Evolutionary conservation across 176 grass and related monocot genomes (phyloP).

Genomic region (Avena insularis): DNA sequence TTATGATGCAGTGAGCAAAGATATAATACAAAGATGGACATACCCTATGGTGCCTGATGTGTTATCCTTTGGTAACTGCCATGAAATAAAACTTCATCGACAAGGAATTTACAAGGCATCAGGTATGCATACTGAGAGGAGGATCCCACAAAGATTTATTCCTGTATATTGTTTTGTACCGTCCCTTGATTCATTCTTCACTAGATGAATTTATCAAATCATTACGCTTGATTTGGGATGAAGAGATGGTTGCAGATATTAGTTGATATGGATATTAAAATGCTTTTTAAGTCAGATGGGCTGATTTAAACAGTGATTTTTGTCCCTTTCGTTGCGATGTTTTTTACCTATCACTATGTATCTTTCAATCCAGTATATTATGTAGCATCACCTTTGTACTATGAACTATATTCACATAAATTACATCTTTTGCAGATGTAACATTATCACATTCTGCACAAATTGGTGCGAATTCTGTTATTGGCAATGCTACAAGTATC

Average conservation of each 20-base stretch:
- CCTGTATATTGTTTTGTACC: background rate
- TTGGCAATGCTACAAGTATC: slow-evolving; percentile 80
- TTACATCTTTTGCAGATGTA: slow-evolving; percentile 60
- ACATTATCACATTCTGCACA: slow-evolving; percentile 67
- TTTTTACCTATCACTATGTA: slow-evolving; percentile 5
- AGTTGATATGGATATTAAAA: background rate
- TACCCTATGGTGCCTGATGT: slow-evolving; percentile 93
- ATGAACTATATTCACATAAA: slow-evolving; percentile 27
- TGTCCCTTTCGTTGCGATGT: background rate
- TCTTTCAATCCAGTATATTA: slow-evolving; percentile 8
- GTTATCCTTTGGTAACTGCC: slow-evolving; percentile 50
- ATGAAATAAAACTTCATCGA: slow-evolving; percentile 70
- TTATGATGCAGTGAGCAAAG: slow-evolving; percentile 92
- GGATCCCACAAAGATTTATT: slow-evolving; percentile 6
- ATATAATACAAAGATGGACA: slow-evolving; percentile 90
- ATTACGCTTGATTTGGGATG: background rate
- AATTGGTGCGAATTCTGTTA: slow-evolving; percentile 71
- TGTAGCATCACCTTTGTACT: slow-evolving; percentile 2
- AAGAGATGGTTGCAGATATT: background rate
- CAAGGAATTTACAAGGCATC: slow-evolving; percentile 83
- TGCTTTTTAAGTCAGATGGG: background rate
- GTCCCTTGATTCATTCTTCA: slow-evolving; percentile 4
- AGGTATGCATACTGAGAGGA: slow-evolving; percentile 51
- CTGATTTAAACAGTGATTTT: slow-evolving; percentile 7
- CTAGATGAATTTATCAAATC: background rate